phyloP scores from a whole-genome alignment of 257 asterid species.

The Agastache rugosa region DNA sequence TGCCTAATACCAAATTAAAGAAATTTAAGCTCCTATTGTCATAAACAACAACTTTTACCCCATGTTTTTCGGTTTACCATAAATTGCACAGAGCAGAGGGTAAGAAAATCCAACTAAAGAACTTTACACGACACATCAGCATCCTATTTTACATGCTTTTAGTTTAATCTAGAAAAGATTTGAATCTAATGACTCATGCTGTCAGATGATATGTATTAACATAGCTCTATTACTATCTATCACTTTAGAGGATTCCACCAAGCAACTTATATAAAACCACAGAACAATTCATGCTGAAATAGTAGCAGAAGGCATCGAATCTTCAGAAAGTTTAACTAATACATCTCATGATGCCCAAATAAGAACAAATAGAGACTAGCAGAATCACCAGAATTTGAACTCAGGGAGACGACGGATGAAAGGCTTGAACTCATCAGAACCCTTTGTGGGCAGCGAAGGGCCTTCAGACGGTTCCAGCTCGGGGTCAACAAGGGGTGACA shows the following conservation, averaged over 20 bases:
- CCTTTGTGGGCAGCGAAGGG: conserved; percentile 87
- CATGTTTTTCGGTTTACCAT: background rate
- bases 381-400: conserved; percentile 86
- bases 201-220: background rate
- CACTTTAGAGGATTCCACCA: background rate
- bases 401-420: conserved; percentile 98
- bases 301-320: conserved; percentile 10
- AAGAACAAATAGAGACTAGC: conserved; percentile 25
- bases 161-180: background rate
- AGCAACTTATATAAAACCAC: background rate
- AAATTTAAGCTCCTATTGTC: conserved; percentile 2
- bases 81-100: background rate
- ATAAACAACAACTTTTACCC: background rate
- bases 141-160: background rate
- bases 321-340: background rate
- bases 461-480: conserved; percentile 81
- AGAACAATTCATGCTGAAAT: conserved; percentile 1
- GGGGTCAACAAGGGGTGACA: conserved; percentile 97
- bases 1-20: background rate
- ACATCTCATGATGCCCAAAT: conserved; percentile 25
- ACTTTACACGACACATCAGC: conserved; percentile 4
- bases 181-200: conserved; percentile 9
- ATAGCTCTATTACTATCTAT: background rate
- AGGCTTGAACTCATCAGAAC: conserved; percentile 97
- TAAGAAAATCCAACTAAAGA: conserved; percentile 2